Base-by-base conservation (phyloP, 352 stramenopile genomes). In the Phytopythium oedochilum region DNA sequence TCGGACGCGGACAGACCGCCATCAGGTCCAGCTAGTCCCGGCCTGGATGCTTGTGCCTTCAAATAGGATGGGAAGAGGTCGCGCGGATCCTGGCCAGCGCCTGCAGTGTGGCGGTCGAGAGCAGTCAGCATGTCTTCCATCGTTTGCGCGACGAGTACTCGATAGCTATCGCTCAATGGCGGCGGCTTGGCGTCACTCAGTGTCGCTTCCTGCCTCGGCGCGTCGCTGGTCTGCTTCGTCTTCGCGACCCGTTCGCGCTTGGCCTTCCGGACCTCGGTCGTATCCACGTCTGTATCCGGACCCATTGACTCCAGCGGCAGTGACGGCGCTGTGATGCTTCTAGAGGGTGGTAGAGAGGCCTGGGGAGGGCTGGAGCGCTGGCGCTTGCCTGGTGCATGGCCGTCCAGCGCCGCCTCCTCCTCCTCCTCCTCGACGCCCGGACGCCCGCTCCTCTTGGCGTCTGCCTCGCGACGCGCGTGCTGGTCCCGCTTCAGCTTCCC, bases 401-500 rank as follows among this genome's bases (percentile, higher is more conserved):
- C 40, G 18, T 81, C 75, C 18, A 70, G 61, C 1, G 36, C 58
- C 5, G 53, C 57, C 38, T 70, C 68, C 18, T 61, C 64, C 38
- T 66, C 61, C 35, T 53, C 68, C 18, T 61, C 64, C 38, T 66
- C 61, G 31, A 55, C 49, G 57, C 43, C 46, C 22, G 48, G 32
- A 9, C 43, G 49, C 2, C 49, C 56, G 11, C 66, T 55, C 11
- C 40, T 36, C 29, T 69, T 72, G 4, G 68, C 69, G 20, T 83
- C 71, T 44, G 70, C 49, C 20, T 68, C 70, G 3, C 70, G 64
- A 32, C 67, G 57, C 7, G 71, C 68, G 22, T 84, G 81, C 61
- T 91, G 78, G 39, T 77, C 68, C 3, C 81, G 74, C 64, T 91
- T 91, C 40, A 87, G 63, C 63, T 89, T 89, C 10, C 76, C 80